Conservation (phyloP, 2,329 filamentous ascomycete species). For the Fusarium albidum region DNA sequence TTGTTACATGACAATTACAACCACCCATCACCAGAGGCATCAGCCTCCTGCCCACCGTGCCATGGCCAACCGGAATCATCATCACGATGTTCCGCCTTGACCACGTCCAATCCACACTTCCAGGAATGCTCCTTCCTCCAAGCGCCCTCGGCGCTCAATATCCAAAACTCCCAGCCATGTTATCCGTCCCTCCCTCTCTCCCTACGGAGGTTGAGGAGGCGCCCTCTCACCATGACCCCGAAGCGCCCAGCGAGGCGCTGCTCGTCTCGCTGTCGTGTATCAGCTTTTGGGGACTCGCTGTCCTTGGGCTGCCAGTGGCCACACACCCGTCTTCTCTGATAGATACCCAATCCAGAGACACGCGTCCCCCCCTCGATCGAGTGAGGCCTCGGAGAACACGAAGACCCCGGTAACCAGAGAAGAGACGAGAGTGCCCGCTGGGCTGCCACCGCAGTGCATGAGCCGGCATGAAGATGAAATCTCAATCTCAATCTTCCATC, state of each 20-base stretch:
- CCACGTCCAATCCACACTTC: conserved; percentile 9
- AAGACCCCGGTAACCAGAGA: not conserved
- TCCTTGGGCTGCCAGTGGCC: conserved; percentile 23
- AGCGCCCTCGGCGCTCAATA: conserved; percentile 7
- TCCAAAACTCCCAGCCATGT: conserved; percentile 1
- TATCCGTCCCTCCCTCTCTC: too few species aligned
- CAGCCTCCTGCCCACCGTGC: conserved; percentile 2
- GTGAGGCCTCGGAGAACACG: not conserved
- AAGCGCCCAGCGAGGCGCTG: conserved; percentile 10
- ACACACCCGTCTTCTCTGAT: conserved; percentile 18
- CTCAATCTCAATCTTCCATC: conserved; percentile 18
- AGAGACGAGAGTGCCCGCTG: not conserved
- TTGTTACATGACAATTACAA: conserved; percentile 15
- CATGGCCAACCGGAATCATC: conserved; percentile 9
- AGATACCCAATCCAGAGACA: conserved; percentile 20
- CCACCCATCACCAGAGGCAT: not conserved
- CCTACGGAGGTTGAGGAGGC: too few species aligned
- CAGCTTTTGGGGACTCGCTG: conserved; percentile 14
- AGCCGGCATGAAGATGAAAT: conserved; percentile 20
- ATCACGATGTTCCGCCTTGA: not conserved
- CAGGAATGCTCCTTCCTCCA: conserved; percentile 2
- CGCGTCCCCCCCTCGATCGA: not conserved
- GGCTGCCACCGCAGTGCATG: not conserved
- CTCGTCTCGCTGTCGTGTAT: conserved; percentile 13
- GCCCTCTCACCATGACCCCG: not conserved